Base-by-base conservation (phyloP, 768 basidiomycete species). In the Naematelia encephala region DNA sequence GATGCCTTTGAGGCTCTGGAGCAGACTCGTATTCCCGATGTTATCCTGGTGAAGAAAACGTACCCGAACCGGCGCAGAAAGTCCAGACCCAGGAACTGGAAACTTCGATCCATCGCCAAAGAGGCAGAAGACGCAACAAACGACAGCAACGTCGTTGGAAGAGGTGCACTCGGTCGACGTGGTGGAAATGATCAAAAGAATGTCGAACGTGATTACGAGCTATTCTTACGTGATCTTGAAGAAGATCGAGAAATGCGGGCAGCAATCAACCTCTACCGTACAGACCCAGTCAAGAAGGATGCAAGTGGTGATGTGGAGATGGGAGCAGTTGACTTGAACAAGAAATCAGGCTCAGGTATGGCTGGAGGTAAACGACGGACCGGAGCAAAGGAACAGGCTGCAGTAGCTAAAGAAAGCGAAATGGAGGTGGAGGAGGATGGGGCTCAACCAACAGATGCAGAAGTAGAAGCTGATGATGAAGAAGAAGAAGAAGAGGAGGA, bases 201-300 rank as follows among this genome's bases (percentile, higher is more conserved):
- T 81, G 90, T 98, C 58, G 92, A 97, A 67, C 86, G 90, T 74
- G 94, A 99, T 74, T 99, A 98, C 78, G 96, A 98, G 80, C 63
- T 90, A 51, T 99, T 99, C 84, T 80, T 98, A 78, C 84, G 88
- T 47, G 92, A 96, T 62, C 78, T 97, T 50, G 92, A 96, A 78
- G 94, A 98, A 76, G 93, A 97, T 78, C 86, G 87, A 21, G 93
- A 97, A 80, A 80, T 98, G 80, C 84, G 94, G 39, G 82, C 82
- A 4, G 84, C 84, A 8, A 86, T 98, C 67, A 93, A 96, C 77
- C 70, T 97, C 56, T 98, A 94, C 82, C 89, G 86, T 79, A 80
- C 84, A 2, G 74, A 79, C 63, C 54, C 57, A 3, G 58, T 57
- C 34, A 28, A 51, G 19, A 55, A 47, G 30, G 53, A 43, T 14